Evolutionary conservation across 2,329 filamentous ascomycete genomes (phyloP).

Genomic region (Fusarium sp.): DNA sequence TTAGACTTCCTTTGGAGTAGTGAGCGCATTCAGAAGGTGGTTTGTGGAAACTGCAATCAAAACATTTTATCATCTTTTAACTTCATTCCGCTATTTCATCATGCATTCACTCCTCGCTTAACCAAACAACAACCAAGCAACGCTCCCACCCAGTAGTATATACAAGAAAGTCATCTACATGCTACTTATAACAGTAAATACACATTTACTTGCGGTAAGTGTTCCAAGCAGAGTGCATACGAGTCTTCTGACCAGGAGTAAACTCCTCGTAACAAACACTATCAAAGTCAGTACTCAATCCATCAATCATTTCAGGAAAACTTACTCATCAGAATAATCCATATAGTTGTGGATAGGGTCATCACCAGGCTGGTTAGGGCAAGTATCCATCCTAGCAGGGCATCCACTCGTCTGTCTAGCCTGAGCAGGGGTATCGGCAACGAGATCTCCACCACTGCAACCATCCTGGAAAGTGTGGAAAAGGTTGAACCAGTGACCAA

Average conservation of each 20-base stretch:
- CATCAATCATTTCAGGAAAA: accelerated
- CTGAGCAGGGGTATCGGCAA: constrained; percentile 57
- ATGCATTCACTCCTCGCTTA: accelerated
- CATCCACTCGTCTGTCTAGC: constrained; percentile 50
- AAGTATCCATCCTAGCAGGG: constrained; percentile 51
- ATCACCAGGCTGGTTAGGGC: constrained; percentile 48
- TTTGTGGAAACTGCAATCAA: too few species aligned
- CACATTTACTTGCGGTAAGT: constrained; percentile 24
- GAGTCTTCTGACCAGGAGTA: constrained; percentile 37
- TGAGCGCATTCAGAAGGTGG: too few species aligned
- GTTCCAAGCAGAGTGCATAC: constrained; percentile 41
- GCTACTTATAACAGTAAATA: accelerated
- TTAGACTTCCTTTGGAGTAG: too few species aligned
- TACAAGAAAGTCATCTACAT: background rate
- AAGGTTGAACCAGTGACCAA: constrained; percentile 58
- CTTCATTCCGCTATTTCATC: accelerated
- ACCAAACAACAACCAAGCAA: background rate
- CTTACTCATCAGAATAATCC: constrained; percentile 57
- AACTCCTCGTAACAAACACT: constrained; percentile 44
- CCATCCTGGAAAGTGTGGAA: constrained; percentile 56
- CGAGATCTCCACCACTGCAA: constrained; percentile 53
- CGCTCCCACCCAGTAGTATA: background rate
- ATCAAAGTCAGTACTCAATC: accelerated
- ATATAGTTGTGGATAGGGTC: constrained; percentile 55
- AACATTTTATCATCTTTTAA: too few species aligned